Evolutionary conservation across 257 asterid species (phyloP).

Genomic region (Solanum sejunctum): DNA sequence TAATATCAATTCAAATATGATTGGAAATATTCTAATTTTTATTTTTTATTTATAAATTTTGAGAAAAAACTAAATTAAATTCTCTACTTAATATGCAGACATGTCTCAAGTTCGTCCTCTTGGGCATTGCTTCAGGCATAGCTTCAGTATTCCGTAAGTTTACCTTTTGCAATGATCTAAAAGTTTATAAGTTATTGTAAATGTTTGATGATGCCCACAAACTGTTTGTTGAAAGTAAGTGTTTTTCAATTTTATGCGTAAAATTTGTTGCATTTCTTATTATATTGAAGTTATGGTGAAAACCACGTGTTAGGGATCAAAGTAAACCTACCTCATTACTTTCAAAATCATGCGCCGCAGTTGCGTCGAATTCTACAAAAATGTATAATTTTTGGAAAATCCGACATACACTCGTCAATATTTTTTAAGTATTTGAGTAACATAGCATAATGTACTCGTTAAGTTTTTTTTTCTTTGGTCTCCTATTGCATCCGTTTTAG

Average conservation of each 20-base stretch:
- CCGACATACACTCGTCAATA: neutral
- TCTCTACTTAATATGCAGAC: constrained; percentile 18
- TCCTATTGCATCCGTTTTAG: too few species aligned
- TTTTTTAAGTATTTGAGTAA: neutral
- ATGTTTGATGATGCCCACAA: neutral
- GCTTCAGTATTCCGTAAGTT: constrained; percentile 34
- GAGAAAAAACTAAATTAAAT: neutral
- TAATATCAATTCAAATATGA: neutral
- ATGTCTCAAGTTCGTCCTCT: constrained; percentile 19
- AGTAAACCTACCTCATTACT: neutral
- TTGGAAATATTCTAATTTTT: neutral
- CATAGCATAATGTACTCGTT: neutral
- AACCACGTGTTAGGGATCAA: neutral
- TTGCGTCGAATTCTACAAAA: neutral
- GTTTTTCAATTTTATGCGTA: neutral
- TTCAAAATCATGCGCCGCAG: neutral
- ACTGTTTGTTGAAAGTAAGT: neutral
- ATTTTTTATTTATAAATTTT: neutral
- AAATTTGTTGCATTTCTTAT: neutral
- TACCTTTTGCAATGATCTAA: too few species aligned
- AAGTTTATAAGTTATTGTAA: neutral
- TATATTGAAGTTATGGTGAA: neutral
- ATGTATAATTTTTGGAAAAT: neutral
- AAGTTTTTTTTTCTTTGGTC: neutral
- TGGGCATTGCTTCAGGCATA: constrained; percentile 25